Evolutionary conservation across 2,329 filamentous ascomycete species (phyloP), one percentile per base, ranked within the genome.

Genomic region (Diaporthe sp.): DNA sequence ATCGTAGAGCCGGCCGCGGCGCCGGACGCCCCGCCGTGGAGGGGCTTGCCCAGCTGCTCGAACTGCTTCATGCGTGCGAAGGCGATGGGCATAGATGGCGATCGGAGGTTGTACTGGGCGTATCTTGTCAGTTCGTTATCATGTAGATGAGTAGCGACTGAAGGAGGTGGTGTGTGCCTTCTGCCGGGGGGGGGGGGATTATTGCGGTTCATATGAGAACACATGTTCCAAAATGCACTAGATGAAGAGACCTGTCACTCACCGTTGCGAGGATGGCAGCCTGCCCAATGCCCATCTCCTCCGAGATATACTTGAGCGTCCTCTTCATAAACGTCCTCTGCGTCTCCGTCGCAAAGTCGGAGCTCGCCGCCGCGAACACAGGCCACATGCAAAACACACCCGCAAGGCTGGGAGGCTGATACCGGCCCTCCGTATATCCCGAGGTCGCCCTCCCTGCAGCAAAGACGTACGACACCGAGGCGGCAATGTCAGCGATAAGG

Each of bases 251-350:
- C 13, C n/a, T 3, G 25, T 4, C 32, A 76, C 75, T 50, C 55
- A 76, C 75, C 32, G 51, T 51, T 25, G 75, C 73, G 22, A 76
- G 58, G 39, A 76, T 74, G 27, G 72, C 70, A 51, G 75, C 75
- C 72, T 74, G 72, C 58, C 75, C 75, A 19, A 76, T 76, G 42
- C 75, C 75, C 37, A 76, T 74, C 70, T 76, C 75, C 56, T 74
- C 75, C 30, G 69, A 55, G 22, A 76, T 75, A 9, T 75, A 74
- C 56, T 68, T 75, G 5, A 76, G 30, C 25, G 75, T 74, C 63
- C 69, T 66, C 72, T 72, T 76, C 55, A 74, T 53, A 13, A 74
- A 76, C 17, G 42, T 44, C 55, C 72, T 42, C 63, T 76, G 75
- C 58, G 69, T 56, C 13, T 76, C 75, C 0, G 69, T 72, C 22